Evolutionary conservation across 2,329 filamentous ascomycete genomes (phyloP).

Genomic region (Cladosporium cucumerinum): DNA sequence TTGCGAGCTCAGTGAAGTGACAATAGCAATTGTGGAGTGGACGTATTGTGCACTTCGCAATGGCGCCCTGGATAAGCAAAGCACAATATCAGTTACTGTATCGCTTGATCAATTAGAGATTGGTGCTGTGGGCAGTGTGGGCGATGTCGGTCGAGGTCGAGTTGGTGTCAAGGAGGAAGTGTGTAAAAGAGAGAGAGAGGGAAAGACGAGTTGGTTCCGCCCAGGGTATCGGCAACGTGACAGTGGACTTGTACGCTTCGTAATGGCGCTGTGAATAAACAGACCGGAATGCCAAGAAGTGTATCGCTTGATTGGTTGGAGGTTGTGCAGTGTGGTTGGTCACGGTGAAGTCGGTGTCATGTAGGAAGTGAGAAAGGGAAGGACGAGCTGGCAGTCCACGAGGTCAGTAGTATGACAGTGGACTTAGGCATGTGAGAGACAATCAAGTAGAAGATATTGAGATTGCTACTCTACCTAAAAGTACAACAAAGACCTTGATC

Average conservation of each 20-base stretch:
- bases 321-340: not conserved
- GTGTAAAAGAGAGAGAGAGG: not conserved
- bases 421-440: not conserved
- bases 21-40: not conserved
- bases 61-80: not conserved
- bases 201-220: not conserved
- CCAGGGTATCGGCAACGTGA: not conserved
- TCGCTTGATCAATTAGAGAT: not conserved
- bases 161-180: not conserved
- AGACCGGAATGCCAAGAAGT: too few relatives aligned
- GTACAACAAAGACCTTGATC: not conserved
- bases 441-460: not conserved
- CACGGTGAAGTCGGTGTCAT: not conserved
- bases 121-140: not conserved
- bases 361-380: not conserved
- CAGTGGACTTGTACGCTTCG: too few relatives aligned
- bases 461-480: not conserved
- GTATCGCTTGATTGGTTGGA: not conserved
- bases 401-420: not conserved
- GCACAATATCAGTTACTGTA: not conserved
- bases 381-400: not conserved
- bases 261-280: not conserved
- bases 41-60: not conserved
- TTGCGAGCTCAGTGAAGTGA: not conserved
- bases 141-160: not conserved